These are phyloP conservation scores for Homolaphlyctis polyrhiza DNA, from an alignment of 371 early-diverging fungal species.

Conservation along the genomic window DNA sequence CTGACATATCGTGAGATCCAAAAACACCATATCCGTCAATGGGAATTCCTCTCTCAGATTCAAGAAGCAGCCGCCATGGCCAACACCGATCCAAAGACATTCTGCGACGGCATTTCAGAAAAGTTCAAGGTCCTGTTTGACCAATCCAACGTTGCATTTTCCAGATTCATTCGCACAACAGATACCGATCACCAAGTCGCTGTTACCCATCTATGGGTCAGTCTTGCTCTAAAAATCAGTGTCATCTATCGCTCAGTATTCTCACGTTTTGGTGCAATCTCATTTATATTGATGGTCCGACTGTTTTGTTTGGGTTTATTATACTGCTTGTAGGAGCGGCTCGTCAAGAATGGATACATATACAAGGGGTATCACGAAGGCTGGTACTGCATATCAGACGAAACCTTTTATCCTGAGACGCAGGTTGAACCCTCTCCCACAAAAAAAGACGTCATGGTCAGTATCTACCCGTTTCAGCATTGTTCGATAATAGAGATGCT, in stretches of 20 bases:
- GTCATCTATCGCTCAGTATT: no score
- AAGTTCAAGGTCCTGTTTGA: conserved; percentile 73
- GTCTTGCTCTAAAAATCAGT: neutral
- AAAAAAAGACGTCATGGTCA: conserved; percentile 12
- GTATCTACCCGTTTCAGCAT: no score
- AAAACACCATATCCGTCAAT: neutral
- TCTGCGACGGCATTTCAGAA: conserved; percentile 75
- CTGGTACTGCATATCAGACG: conserved; percentile 95
- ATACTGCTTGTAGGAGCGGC: conserved; percentile 37
- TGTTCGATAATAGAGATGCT: no score
- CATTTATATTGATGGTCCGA: neutral
- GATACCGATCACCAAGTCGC: conserved; percentile 65
- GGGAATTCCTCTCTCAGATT: conserved; percentile 52
- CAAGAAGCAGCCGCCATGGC: conserved; percentile 80
- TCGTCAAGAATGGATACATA: conserved; percentile 71
- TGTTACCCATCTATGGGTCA: conserved; percentile 72
- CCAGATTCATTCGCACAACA: conserved; percentile 86
- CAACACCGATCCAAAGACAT: conserved; percentile 53
- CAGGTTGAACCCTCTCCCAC: conserved; percentile 52
- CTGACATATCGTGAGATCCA: neutral
- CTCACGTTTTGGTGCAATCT: neutral
- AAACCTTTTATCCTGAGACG: conserved; percentile 76
- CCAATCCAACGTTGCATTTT: conserved; percentile 65
- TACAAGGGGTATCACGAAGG: conserved; percentile 91
- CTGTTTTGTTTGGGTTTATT: no score